These are phyloP conservation scores for Camelina sativa DNA, from an alignment of 345 rosid species.

Conservation along the genomic window DNA sequence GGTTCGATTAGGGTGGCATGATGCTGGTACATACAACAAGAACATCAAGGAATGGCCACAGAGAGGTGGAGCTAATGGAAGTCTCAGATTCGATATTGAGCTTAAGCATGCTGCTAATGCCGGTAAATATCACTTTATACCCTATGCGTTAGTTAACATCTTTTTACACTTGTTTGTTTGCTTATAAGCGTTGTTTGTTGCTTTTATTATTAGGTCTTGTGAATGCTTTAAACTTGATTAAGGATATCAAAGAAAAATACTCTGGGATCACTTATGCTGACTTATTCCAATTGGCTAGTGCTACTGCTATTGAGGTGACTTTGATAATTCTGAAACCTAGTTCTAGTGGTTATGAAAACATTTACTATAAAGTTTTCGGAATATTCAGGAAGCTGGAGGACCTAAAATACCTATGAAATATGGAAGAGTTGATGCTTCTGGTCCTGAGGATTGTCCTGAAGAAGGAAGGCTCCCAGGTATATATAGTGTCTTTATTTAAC, in stretches of 20 bases:
- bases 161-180: slow-evolving; percentile 4
- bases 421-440: slow-evolving; percentile 82
- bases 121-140: slow-evolving; percentile 51
- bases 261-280: slow-evolving; percentile 85
- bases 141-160: too few relatives aligned
- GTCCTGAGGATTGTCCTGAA: slow-evolving; percentile 87
- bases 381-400: slow-evolving; percentile 86
- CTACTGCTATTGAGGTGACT: slow-evolving; percentile 91
- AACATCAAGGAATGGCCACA: slow-evolving; percentile 84
- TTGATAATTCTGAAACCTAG: background rate
- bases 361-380: background rate
- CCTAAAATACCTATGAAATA: slow-evolving; percentile 92
- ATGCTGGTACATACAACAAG: slow-evolving; percentile 94
- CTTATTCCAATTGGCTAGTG: slow-evolving; percentile 89
- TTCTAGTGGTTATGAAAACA: background rate
- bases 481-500: slow-evolving; percentile 4
- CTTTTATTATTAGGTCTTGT: slow-evolving; percentile 64
- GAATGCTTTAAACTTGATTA: slow-evolving; percentile 76
- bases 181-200: slow-evolving; percentile 2
- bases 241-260: slow-evolving; percentile 85
- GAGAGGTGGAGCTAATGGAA: slow-evolving; percentile 96
- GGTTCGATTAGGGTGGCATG: slow-evolving; percentile 98
- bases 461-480: slow-evolving; percentile 98
- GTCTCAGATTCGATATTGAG: slow-evolving; percentile 88
- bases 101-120: slow-evolving; percentile 97